Evolutionary conservation across 2,329 filamentous ascomycete genomes (phyloP), one percentile per base, ranked within the genome.

Genomic region (Camillea tinctor): DNA sequence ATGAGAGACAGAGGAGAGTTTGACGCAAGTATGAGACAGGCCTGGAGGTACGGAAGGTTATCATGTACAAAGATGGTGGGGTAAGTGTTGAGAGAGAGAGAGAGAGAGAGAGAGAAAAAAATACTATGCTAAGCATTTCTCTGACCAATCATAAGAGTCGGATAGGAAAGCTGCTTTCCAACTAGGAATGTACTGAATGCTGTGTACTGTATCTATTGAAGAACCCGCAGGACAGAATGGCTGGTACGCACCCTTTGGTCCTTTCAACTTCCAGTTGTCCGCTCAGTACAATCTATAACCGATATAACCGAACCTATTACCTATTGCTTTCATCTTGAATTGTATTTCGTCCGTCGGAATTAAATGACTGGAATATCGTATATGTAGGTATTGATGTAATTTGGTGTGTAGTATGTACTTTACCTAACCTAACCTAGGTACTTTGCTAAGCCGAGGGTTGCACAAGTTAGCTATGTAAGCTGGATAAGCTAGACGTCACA

Each of bases 141-240:
- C n/a, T 44, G 51, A 4, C 64, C 64, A 66, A 68, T 64, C 30
- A 62, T 23, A 56, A 63, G 36, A 64, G 56, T 26, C 50, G 40
- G 61, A 65, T 65, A 67, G 56, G 23, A 49, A 64, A 54, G 6
- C 36, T 44, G 36, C 36, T n/a, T 44, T n/a, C 36, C 17, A 13
- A 13, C 5, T 40, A 40, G 3, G 36, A 13, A 44, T 44, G 36
- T 44, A 44, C 36, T 13, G 6, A 30, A 30, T 6, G 6, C 26
- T 30, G 26, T 30, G 11, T n/a, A 17, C 36, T 44, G 13, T 17
- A n/a, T n/a, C 36, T 44, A 4, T 40, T 40, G 9, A 17, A 44
- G 15, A 17, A 44, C 17, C 36, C 36, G 13, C 36, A 17, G 36
- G 17, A 11, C n/a, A 9, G 26, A 30, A 30, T 3, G 26, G 26